Percentiles rank a stretch among this genome's conserved stretches.
phyloP scores from a whole-genome alignment of 2,329 filamentous ascomycete species.

The Colletotrichum caudatum region DNA sequence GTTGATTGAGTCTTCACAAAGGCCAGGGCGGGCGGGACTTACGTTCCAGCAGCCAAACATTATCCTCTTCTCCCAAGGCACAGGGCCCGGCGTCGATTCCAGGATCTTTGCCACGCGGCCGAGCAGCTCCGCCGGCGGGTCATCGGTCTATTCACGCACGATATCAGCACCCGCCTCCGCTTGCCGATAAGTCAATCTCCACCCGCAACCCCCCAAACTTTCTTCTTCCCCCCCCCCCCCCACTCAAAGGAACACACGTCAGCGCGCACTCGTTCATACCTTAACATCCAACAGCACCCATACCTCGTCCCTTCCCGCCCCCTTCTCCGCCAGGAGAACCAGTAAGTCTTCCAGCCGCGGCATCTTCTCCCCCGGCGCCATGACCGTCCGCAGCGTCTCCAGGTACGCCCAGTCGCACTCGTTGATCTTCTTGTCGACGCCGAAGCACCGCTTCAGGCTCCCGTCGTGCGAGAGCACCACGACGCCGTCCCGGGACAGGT shows the following conservation, averaged over 20 bases:
- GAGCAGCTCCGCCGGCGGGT: constrained; percentile 78
- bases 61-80: constrained; percentile 79
- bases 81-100: constrained; percentile 59
- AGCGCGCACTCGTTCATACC: constrained; percentile 55
- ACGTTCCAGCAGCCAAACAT: constrained; percentile 87
- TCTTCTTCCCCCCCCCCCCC: background rate
- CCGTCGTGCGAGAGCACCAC: constrained; percentile 89
- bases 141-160: constrained; percentile 66
- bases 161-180: constrained; percentile 1
- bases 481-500: constrained; percentile 83
- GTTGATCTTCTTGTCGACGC: constrained; percentile 75
- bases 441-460: constrained; percentile 84
- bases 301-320: constrained; percentile 71
- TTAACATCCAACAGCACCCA: constrained; percentile 94
- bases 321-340: constrained; percentile 74
- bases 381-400: constrained; percentile 73
- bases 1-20: background rate
- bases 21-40: constrained; percentile 43
- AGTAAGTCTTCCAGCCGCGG: constrained; percentile 81
- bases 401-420: constrained; percentile 84
- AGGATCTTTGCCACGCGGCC: constrained; percentile 74
- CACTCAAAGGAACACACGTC: background rate
- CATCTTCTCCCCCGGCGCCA: constrained; percentile 77
- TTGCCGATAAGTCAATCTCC: background rate
- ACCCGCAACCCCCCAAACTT: background rate